phyloP scores from a whole-genome alignment of 2,329 filamentous ascomycete genomes.

The Elsinoe fawcettii region DNA sequence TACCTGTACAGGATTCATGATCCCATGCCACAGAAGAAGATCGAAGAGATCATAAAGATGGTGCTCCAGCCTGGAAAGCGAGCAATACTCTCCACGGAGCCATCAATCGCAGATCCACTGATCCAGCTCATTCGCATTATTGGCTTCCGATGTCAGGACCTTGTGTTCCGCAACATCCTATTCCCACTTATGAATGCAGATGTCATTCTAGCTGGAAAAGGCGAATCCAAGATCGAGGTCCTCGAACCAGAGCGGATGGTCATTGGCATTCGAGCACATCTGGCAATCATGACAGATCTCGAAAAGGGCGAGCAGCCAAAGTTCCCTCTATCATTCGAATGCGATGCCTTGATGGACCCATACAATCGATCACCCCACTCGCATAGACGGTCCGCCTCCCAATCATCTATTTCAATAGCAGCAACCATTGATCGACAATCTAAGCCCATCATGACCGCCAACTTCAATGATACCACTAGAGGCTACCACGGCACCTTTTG shows the following conservation, averaged over 20 bases:
- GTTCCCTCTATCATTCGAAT: slow-evolving; percentile 63
- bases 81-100: slow-evolving; percentile 73
- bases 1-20: slow-evolving; percentile 69
- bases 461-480: slow-evolving; percentile 66
- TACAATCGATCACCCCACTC: slow-evolving; percentile 30
- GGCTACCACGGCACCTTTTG: slow-evolving; percentile 89
- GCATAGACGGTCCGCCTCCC: slow-evolving; percentile 30
- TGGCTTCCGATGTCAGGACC: slow-evolving; percentile 85
- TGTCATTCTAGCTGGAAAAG: slow-evolving; percentile 45
- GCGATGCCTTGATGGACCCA: slow-evolving; percentile 37
- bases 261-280: slow-evolving; percentile 89
- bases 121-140: slow-evolving; percentile 93
- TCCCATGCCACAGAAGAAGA: slow-evolving; percentile 66
- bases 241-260: slow-evolving; percentile 94
- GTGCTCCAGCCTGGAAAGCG: slow-evolving; percentile 74
- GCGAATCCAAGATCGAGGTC: slow-evolving; percentile 76
- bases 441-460: slow-evolving; percentile 50
- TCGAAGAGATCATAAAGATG: slow-evolving; percentile 83
- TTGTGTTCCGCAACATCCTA: slow-evolving; percentile 87
- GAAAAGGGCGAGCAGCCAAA: slow-evolving; percentile 80
- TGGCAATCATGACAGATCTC: slow-evolving; percentile 86
- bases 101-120: slow-evolving; percentile 75
- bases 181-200: slow-evolving; percentile 84
- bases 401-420: slow-evolving; percentile 23
- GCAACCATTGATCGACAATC: slow-evolving; percentile 54